phyloP scores from a whole-genome alignment of 2,329 filamentous ascomycete genomes.

The Fusarium verticillioides region DNA sequence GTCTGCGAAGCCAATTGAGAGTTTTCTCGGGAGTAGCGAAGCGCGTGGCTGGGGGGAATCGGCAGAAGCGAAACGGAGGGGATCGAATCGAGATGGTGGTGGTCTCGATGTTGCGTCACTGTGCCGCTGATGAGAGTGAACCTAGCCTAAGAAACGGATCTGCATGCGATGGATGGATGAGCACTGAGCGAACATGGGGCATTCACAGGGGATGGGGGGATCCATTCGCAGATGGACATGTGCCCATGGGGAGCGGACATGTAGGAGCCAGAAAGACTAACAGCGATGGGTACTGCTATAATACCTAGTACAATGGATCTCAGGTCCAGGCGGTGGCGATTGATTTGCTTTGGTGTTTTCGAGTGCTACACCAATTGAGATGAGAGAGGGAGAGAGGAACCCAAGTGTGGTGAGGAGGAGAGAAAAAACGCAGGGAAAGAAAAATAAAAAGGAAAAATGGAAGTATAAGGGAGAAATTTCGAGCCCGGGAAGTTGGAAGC shows the following conservation, averaged over 20 bases:
- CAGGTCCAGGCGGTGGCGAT: constrained; percentile 17
- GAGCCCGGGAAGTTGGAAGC: constrained; percentile 18
- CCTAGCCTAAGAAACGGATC: constrained; percentile 39
- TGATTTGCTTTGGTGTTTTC: constrained; percentile 22
- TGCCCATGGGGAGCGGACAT: constrained; percentile 33
- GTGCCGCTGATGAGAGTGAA: constrained; percentile 40
- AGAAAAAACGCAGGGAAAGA: neutral
- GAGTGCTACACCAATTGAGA: constrained; percentile 6
- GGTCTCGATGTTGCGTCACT: constrained; percentile 45
- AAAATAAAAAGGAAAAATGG: neutral
- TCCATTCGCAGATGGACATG: constrained; percentile 22
- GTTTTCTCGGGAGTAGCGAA: constrained; percentile 37
- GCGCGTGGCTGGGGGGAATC: constrained; percentile 38
- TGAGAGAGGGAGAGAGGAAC: constrained; percentile 9
- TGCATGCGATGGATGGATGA: constrained; percentile 34
- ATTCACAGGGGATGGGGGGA: constrained; percentile 28
- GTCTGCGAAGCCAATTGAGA: constrained; percentile 41
- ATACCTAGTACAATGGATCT: constrained; percentile 15
- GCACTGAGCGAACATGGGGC: constrained; percentile 31
- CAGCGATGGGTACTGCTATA: constrained; percentile 1
- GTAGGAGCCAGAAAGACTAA: constrained; percentile 18
- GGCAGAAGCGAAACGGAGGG: constrained; percentile 38
- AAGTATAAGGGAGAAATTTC: constrained; percentile 3
- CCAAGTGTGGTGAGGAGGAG: neutral
- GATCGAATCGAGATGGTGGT: constrained; percentile 41